Conservation (phyloP, 306 rosid species). For the Pterocarpus macrocarpus region DNA sequence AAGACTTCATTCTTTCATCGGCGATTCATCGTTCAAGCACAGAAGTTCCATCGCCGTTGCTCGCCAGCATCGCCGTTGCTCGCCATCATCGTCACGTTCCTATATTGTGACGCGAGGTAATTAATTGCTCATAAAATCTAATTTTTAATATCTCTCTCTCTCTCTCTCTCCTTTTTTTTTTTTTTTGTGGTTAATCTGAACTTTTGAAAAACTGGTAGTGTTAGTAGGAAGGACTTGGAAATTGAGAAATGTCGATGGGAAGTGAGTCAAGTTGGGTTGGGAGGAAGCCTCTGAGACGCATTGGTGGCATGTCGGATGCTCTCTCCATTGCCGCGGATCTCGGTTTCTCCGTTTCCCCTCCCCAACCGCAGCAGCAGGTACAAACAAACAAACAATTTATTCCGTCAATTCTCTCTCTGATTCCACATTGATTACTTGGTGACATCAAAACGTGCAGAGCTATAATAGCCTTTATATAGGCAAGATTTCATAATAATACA, state of each 20-base stretch:
- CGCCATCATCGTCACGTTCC: too few relatives aligned
- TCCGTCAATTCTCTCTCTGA: background rate
- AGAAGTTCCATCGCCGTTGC: too few relatives aligned
- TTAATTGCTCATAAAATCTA: too few relatives aligned
- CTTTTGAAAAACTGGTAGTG: background rate
- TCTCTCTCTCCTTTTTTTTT: too few relatives aligned
- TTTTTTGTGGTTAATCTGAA: background rate
- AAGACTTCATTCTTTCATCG: too few relatives aligned
- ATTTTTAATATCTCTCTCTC: too few relatives aligned
- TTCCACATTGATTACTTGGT: background rate
- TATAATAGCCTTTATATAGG: too few relatives aligned
- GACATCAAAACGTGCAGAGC: too few relatives aligned
- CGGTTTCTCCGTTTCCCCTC: conserved; percentile 76
- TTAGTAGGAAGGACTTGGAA: conserved; percentile 8
- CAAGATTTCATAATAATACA: too few relatives aligned
- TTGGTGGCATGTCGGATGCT: conserved; percentile 92
- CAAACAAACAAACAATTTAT: background rate
- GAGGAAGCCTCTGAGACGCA: conserved; percentile 85
- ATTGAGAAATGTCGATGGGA: conserved; percentile 68
- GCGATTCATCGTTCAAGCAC: too few relatives aligned
- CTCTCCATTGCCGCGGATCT: conserved; percentile 92
- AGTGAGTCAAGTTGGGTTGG: conserved; percentile 87
- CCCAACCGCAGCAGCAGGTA: conserved; percentile 65
- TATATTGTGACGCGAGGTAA: too few relatives aligned
- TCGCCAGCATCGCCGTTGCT: too few relatives aligned